These are phyloP conservation scores for Amanita exitialis DNA, from an alignment of 768 basidiomycete genomes.

Conservation along the genomic window DNA sequence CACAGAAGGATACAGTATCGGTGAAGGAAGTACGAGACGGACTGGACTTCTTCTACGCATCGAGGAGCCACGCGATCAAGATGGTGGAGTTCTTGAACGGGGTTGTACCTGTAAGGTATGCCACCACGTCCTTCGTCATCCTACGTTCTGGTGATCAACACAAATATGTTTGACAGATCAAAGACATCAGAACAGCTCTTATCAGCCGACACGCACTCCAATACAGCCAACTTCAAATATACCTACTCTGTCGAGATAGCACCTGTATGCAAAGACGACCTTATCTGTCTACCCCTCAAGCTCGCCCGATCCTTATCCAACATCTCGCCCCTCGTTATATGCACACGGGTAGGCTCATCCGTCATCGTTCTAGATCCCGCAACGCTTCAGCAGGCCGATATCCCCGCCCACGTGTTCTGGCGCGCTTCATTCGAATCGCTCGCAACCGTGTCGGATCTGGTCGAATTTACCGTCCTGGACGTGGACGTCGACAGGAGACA, in stretches of 20 bases:
- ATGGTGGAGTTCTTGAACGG: conserved; percentile 91
- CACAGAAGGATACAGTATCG: conserved; percentile 92
- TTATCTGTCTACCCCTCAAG: conserved; percentile 81
- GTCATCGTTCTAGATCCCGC: conserved; percentile 85
- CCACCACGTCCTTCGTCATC: not conserved
- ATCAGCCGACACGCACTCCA: conserved; percentile 85
- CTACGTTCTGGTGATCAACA: not conserved
- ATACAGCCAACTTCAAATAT: conserved; percentile 93
- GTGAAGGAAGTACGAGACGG: conserved; percentile 93
- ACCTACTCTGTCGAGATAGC: conserved; percentile 97
- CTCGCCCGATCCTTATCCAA: conserved; percentile 78
- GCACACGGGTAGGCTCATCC: conserved; percentile 86
- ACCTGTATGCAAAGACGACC: conserved; percentile 96
- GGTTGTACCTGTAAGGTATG: conserved; percentile 60
- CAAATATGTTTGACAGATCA: conserved; percentile 54
- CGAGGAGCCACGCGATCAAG: conserved; percentile 85
- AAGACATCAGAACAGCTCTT: conserved; percentile 94
- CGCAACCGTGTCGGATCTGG: conserved; percentile 72
- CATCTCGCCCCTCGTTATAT: conserved; percentile 81
- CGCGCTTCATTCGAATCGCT: conserved; percentile 83
- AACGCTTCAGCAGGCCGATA: conserved; percentile 77
- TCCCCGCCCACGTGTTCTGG: conserved; percentile 79
- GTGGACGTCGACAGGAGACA: conserved; percentile 62
- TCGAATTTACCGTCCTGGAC: conserved; percentile 93
- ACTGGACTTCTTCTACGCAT: conserved; percentile 93